Base-by-base conservation (phyloP, 139 green algal genomes). In the Tetraselmis striata region DNA sequence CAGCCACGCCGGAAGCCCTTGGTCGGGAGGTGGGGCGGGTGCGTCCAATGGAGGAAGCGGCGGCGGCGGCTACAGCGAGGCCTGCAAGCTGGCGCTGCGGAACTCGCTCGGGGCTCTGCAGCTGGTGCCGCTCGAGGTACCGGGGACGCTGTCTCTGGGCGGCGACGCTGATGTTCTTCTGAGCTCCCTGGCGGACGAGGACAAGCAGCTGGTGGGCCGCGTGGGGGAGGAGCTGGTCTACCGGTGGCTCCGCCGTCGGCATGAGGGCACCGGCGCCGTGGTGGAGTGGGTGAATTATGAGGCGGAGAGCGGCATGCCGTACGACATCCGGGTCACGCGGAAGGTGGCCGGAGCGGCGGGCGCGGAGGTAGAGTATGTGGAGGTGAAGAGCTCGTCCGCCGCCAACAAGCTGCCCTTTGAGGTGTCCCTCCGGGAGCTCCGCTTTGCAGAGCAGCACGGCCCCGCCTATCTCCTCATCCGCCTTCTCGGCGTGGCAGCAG, bases 271-370 rank as follows among this genome's bases (percentile, higher is more conserved):
- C 25, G 74, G 22, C 0, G 1, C 23, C 0, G 77, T 80, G 24
- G 86, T 88, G 81, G 75, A 77, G 59, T 90, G 86, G 86, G 82
- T 90, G 29, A 90, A 90, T 31, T 75, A 86, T 28, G 80, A 85
- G 23, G 74, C 79, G 18, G 86, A 90, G 77, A 87, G 31, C 2
- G 59, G 32, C 30, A 30, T 87, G 75, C 86, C 86, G n/a, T 90
- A 90, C 76, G 86, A 90, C 82, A 59, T 90, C 2, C n/a, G n/a
- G n/a, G 59, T 84, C 1, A 5, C 18, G 18, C 18, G 18, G 11
- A 67, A 67, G 11, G 18, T 18, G 45, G 45, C 5, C 11, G 45
- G 5, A 18, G 45, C 5, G 11, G 11, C 45, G 18, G 11, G 11
- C 45, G 18, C 45, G 45, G 45, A 5, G 45, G 45, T 67, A 18